Evolutionary conservation across 2,329 filamentous ascomycete species (phyloP), one percentile per base, ranked within the genome.

Genomic region (Fusarium veterinarium): DNA sequence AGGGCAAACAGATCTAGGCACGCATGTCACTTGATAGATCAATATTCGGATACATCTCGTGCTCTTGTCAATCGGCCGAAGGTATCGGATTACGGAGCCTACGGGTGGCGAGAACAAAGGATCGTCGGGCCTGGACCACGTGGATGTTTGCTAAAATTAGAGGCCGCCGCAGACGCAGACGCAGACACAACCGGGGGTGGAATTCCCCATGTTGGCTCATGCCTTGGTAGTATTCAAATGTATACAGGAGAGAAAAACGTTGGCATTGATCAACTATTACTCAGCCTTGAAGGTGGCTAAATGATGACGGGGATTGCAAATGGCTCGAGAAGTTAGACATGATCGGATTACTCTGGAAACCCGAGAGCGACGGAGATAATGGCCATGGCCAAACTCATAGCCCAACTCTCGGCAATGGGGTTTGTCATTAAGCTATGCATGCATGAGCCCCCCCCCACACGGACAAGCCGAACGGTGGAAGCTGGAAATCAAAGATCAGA

Each of bases 401-500:
- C n/a, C 58, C 20, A 48, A 46, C 25, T 53, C 31, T 45, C 42
- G 67, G 63, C 49, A 61, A 52, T 71, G 42, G 49, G 59, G 53
- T 56, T 64, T 49, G 49, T 33, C 42, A 49, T 52, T 37, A 45
- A 51, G 57, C 37, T 67, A 33, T 37, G 53, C 53, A 33, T 38
- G 19, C 31, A 53, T 38, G 33, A n/a, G 25, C 17, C 17, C 48
- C 55, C 60, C 64, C 64, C 59, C 67, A 64, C 72, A 56, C 75
- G 75, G 75, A 64, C 65, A 76, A 56, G 72, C 75, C 75, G 75
- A 77, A 73, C 64, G 37, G 65, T 71, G 58, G 57, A 66, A 72
- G 74, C 74, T 73, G 74, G 46, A 49, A 48, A 35, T 30, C 41
- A 23, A 59, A 25, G 37, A 48, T 45, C 12, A 73, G 56, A 58